Percentiles rank a stretch among this genome's conserved stretches.
phyloP scores from a whole-genome alignment of 306 rosid species.

The Clitoria ternatea region DNA sequence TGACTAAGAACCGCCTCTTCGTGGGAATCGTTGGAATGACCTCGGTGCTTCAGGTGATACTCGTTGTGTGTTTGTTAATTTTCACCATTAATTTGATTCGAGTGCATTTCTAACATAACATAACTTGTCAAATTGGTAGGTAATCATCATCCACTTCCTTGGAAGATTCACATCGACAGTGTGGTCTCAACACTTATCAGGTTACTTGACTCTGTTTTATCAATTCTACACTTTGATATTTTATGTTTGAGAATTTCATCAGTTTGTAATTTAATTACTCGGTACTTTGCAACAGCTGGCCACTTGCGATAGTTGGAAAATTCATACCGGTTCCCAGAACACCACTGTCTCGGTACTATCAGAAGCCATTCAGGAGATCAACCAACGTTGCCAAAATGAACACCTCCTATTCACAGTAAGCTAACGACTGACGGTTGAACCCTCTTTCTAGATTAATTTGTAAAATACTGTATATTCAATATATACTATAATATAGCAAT shows the following conservation, averaged over 20 bases:
- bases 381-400: neutral
- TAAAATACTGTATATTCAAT: constrained; percentile 12
- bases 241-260: too few relatives aligned
- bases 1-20: constrained; percentile 69
- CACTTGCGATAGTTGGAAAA: constrained; percentile 74
- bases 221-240: too few relatives aligned
- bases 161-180: constrained; percentile 76
- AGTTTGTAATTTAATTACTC: too few relatives aligned
- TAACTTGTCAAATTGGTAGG: constrained; percentile 45
- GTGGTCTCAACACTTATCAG: too few relatives aligned
- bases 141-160: constrained; percentile 72
- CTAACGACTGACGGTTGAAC: neutral
- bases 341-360: constrained; percentile 43
- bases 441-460: constrained; percentile 17
- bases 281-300: constrained; percentile 72
- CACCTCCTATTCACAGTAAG: neutral
- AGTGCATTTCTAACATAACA: constrained; percentile 9
- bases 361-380: constrained; percentile 30
- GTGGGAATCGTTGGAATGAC: constrained; percentile 70
- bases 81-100: constrained; percentile 3
- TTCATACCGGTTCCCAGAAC: constrained; percentile 77
- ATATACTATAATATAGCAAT: neutral
- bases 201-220: constrained; percentile 34
- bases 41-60: constrained; percentile 68
- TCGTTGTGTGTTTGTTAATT: neutral